Conservation (phyloP, 1,284 basidiomycete species). For the Apiotrichum laibachii region DNA sequence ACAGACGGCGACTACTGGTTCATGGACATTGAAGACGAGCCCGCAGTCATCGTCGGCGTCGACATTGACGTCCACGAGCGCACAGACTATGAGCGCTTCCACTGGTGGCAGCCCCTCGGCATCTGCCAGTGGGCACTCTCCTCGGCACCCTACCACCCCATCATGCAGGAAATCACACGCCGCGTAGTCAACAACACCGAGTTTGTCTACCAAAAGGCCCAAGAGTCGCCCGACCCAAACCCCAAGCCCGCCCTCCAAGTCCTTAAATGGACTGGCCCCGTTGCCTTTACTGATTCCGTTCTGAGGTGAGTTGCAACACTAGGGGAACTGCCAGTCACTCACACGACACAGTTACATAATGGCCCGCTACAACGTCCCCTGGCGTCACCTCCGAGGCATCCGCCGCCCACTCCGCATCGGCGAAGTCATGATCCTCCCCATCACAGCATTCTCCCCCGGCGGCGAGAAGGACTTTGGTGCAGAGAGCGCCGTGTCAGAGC, state of each 20-base stretch:
- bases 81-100: constrained; percentile 27
- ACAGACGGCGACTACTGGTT: constrained; percentile 36
- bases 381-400: constrained; percentile 46
- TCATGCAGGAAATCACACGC: constrained; percentile 47
- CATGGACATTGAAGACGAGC: constrained; percentile 26
- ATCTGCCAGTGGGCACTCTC: constrained; percentile 52
- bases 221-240: not conserved
- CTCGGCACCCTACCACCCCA: constrained; percentile 47
- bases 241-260: constrained; percentile 32
- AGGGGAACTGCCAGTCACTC: not conserved
- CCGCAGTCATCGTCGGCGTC: constrained; percentile 47
- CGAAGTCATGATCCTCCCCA: constrained; percentile 50
- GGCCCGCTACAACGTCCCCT: constrained; percentile 46
- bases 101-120: constrained; percentile 44
- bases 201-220: not conserved
- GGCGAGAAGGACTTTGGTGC: constrained; percentile 39
- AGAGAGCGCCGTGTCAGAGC: constrained; percentile 30
- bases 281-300: constrained; percentile 42
- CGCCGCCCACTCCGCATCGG: constrained; percentile 47
- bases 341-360: constrained; percentile 36
- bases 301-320: constrained; percentile 34
- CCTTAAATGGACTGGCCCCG: constrained; percentile 50
- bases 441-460: constrained; percentile 46
- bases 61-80: constrained; percentile 49
- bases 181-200: constrained; percentile 44